A percentile compares a stretch with the other conserved stretches of the same genome.
Evolutionary conservation across 2,329 filamentous ascomycete species (phyloP).

Genomic region (Pleomassaria siparia): DNA sequence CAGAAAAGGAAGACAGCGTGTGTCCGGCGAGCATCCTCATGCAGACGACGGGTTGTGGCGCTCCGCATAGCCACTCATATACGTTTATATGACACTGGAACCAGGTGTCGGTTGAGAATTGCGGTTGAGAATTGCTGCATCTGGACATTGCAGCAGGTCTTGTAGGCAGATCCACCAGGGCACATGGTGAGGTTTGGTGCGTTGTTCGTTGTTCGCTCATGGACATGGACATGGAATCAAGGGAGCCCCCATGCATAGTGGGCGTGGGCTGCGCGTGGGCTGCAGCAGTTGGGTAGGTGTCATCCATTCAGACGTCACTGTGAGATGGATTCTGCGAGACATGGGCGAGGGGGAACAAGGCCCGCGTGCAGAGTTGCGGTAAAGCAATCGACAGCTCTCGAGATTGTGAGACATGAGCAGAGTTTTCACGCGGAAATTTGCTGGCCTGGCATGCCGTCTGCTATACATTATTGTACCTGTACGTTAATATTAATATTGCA

Average conservation of each 20-base stretch:
- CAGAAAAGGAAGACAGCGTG: slow-evolving; percentile 27
- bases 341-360: slow-evolving; percentile 4
- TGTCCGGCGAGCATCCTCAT: slow-evolving; percentile 25
- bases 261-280: slow-evolving; percentile 31
- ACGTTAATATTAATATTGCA: too few relatives aligned
- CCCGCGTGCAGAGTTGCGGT: slow-evolving; percentile 41
- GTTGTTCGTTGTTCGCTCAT: slow-evolving; percentile 34
- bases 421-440: slow-evolving; percentile 42
- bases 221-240: slow-evolving; percentile 39
- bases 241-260: too few relatives aligned
- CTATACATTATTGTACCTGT: too few relatives aligned
- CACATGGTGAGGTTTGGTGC: slow-evolving; percentile 28
- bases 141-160: slow-evolving; percentile 21
- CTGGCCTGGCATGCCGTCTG: slow-evolving; percentile 22
- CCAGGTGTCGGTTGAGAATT: too few relatives aligned
- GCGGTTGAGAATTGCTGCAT: slow-evolving; percentile 32
- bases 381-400: slow-evolving; percentile 25
- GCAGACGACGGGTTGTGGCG: slow-evolving; percentile 37
- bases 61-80: slow-evolving; percentile 37
- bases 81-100: too few relatives aligned
- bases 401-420: slow-evolving; percentile 37
- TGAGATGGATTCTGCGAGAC: slow-evolving; percentile 5
- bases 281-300: slow-evolving; percentile 27
- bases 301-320: slow-evolving; percentile 16
- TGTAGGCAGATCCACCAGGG: slow-evolving; percentile 32